Evolutionary conservation across 805 yeast genomes (phyloP), one percentile per base, ranked within the genome.

Genomic region (Yarrowia bubula): DNA sequence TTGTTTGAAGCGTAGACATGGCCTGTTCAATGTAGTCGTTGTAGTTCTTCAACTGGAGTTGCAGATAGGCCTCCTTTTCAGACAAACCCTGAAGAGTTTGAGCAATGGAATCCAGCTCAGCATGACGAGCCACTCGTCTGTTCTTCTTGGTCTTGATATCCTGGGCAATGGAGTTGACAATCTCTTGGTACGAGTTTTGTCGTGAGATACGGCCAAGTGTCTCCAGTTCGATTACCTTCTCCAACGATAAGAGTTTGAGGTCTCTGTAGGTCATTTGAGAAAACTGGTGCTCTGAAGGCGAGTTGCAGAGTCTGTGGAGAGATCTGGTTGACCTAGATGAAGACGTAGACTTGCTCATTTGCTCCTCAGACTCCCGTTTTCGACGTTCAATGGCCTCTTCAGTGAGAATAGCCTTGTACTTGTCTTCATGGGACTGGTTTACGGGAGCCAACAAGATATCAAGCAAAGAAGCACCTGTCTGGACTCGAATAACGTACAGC

Each of bases 401-500:
- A 9, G 74, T 73, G 5, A 90, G 77, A 10, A 92, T 80, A 14
- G 80, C 78, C 64, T 78, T 78, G 75, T 88, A 92, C 61, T 75
- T 79, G 6, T 78, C 75, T 73, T 95, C 99, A 73, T 93, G 93
- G 15, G 79, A 80, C 0, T 86, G 83, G 41, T 80, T 78, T 35
- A 89, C 90, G 3, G 88, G 88, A 4, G 86, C 83, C 9, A 89
- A 80, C 60, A 91, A 75, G 64, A 90, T 76, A 60, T 89, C 93
- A 64, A 87, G 81, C 51, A 93, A 79, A 68, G 85, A 86, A 1
- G 82, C 78, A 31, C 86, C 86, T 53, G 78, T 81, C 77, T 95
- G 98, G 6, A 95, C 89, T 69, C 92, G 86, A 68, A 92, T 84
- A 71, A 93, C 85, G 72, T 91, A 91, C 14, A 88, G 76, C n/a